Percentiles rank a stretch among this genome's conserved stretches.
phyloP scores from a whole-genome alignment of 2,329 filamentous ascomycete species.

The Sporothrix dimorphospora region DNA sequence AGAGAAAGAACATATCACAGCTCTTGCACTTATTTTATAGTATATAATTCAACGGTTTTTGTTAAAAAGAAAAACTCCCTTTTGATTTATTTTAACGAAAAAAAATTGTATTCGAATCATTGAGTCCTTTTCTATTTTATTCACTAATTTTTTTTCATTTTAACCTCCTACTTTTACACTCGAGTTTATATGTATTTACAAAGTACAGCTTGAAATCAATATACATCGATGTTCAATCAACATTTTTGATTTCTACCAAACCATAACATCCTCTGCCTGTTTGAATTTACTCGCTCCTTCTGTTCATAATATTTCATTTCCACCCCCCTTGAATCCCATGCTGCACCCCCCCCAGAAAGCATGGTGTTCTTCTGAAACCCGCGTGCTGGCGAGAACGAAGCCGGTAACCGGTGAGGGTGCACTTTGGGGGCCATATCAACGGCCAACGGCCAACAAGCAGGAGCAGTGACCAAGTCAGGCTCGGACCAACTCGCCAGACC shows the following conservation, averaged over 20 bases:
- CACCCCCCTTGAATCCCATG: background rate
- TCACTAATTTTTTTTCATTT: too few relatives aligned
- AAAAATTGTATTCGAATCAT: too few relatives aligned
- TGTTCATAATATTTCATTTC: background rate
- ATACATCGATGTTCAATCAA: too few relatives aligned
- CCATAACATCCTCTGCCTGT: too few relatives aligned
- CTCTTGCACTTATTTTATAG: background rate
- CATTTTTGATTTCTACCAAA: too few relatives aligned
- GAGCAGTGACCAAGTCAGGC: background rate
- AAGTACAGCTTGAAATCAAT: too few relatives aligned
- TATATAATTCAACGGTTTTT: background rate
- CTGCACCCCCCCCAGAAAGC: background rate
- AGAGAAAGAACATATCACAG: background rate
- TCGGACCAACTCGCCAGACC: background rate
- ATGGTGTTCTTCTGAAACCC: background rate
- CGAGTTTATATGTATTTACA: too few relatives aligned
- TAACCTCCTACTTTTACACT: too few relatives aligned
- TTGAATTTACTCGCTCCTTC: too few relatives aligned
- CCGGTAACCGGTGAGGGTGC: background rate
- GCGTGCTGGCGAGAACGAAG: background rate
- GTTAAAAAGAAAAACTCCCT: too few relatives aligned
- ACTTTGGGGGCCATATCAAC: conserved; percentile 9
- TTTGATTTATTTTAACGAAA: background rate
- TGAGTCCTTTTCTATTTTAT: too few relatives aligned
- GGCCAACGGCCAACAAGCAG: background rate